These are phyloP conservation scores for Colletotrichum sp. DNA, from an alignment of 2,329 filamentous ascomycete genomes.

Conservation along the genomic window DNA sequence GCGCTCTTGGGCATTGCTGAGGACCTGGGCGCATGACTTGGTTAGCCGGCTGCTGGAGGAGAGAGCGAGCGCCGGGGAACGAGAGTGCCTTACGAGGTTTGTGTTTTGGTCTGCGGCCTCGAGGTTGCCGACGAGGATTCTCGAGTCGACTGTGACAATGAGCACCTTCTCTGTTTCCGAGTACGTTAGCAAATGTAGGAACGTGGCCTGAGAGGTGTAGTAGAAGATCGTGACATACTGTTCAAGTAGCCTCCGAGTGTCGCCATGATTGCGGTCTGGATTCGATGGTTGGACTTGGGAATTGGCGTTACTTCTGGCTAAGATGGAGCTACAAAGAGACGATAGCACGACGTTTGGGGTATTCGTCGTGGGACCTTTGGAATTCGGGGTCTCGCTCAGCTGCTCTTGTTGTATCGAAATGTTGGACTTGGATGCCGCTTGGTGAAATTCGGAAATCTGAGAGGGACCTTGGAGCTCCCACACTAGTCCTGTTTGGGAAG, in stretches of 20 bases:
- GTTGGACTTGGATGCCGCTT: neutral
- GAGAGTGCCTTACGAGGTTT: slow-evolving; percentile 69
- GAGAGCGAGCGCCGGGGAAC: neutral
- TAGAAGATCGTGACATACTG: slow-evolving; percentile 34
- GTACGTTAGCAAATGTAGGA: slow-evolving; percentile 29
- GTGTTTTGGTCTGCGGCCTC: slow-evolving; percentile 89
- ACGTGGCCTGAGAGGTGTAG: neutral
- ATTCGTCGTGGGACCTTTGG: neutral
- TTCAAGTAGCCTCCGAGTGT: slow-evolving; percentile 50
- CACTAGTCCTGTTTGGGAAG: slow-evolving; percentile 4
- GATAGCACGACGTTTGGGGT: neutral
- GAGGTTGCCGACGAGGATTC: slow-evolving; percentile 82
- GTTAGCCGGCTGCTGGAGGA: neutral
- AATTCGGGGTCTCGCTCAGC: neutral
- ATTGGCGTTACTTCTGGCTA: neutral
- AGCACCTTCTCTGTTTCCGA: slow-evolving; percentile 78
- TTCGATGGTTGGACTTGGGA: neutral
- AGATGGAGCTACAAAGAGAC: neutral
- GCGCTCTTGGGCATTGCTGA: slow-evolving; percentile 83
- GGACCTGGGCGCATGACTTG: slow-evolving; percentile 57
- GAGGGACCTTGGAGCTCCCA: slow-evolving; percentile 10
- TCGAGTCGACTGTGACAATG: slow-evolving; percentile 90
- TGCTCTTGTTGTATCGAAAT: neutral
- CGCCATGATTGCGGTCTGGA: slow-evolving; percentile 37
- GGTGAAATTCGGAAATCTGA: slow-evolving; percentile 16